Evolutionary conservation across 1,284 basidiomycete species (phyloP), one percentile per base, ranked within the genome.

Genomic region (Tetrapyrgos nigripes): DNA sequence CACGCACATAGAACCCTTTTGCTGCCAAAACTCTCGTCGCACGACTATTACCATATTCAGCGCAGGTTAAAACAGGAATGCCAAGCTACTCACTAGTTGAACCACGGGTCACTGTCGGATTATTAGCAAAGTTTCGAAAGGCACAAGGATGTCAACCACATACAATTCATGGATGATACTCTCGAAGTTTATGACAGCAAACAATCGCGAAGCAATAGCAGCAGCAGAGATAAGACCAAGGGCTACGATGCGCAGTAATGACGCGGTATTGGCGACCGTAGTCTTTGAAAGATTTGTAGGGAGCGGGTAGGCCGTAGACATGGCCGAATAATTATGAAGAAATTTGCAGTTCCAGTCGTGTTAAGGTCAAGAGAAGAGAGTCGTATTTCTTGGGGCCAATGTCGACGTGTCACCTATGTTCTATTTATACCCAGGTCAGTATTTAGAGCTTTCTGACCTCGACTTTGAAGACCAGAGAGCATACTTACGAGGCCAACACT

Each of bases 101-200:
- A 98, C 96, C 96, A 98, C 64, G 96, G 96, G 73, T 98, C 95
- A 72, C 94, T 96, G 69, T 40, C 37, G 17, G 37, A 40, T 61
- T 57, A 40, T 27, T n/a, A 29, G 40, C 51, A 23, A 63, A 52
- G 49, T 55, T 37, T 53, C 64, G 52, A 64, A 59, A 51, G 29
- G 45, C 35, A 58, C 45, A 46, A 49, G n/a, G 4, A 47, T 44
- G 29, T 1, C 21, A 27, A 55, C 40, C 1, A 86, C 93, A 66
- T 64, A 95, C 94, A 98, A 98, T 83, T 99, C 97, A 78, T 98
- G 97, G 69, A 98, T 98, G 70, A 99, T 96, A 84, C 93, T 96
- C 81, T 99, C 97, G 74, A 98, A 97, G 66, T 98, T 94, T 64
- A 99, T 83, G 67, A 99, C 97, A 62, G 97, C 96, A 73, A 99